Evolutionary conservation across 495 filamentous ascomycete species (phyloP), one percentile per base, ranked within the genome.

Genomic region (Apiosordaria backusii): DNA sequence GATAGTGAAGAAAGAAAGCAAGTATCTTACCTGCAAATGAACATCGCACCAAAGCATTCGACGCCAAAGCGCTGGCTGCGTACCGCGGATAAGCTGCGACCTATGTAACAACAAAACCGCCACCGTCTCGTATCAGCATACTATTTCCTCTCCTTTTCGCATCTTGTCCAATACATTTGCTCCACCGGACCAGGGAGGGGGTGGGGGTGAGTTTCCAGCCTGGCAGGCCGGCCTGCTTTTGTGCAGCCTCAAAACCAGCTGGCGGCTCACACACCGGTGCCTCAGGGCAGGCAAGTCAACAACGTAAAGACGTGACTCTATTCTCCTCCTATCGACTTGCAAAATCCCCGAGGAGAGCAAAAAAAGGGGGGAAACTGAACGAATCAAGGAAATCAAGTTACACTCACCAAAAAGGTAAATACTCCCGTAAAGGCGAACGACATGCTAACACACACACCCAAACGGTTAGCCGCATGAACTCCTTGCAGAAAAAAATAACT

Each of bases 1-100:
- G 16, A 59, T 45, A 45, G 24, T 60, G 67, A 64, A 72, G 57
- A 67, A 61, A 50, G 53, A 22, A 40, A 26, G 50, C 50, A 45
- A 45, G 35, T 13, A 45, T 35, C 70, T 87, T 87, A 73, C 92
- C 93, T 66, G 88, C 94, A 81, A 97, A 97, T 65, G 78, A 83
- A 64, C 89, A 91, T 63, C 95, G 84, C 57, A 89, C 84, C 76
- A 97, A 92, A 60, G 86, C 89, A 76, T 99, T 99, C 29, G 92
- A 92, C 27, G 94, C 92, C 68, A 97, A 79, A 6, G 93, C 92
- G 57, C 86, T 90, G 25, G 95, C 95, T 26, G 94, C 92, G 80
- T 93, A 97, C 19, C 88, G 78, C 4, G 94, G 93, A 75, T 96
- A 94, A n/a, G 90, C 89, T 76, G 96, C 93, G 26, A 98, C 94